Percentiles rank a stretch among this genome's conserved stretches.
These are phyloP conservation scores for Cystobasidiaceae sp. DNA, from an alignment of 1,284 basidiomycete genomes.

Conservation along the genomic window DNA sequence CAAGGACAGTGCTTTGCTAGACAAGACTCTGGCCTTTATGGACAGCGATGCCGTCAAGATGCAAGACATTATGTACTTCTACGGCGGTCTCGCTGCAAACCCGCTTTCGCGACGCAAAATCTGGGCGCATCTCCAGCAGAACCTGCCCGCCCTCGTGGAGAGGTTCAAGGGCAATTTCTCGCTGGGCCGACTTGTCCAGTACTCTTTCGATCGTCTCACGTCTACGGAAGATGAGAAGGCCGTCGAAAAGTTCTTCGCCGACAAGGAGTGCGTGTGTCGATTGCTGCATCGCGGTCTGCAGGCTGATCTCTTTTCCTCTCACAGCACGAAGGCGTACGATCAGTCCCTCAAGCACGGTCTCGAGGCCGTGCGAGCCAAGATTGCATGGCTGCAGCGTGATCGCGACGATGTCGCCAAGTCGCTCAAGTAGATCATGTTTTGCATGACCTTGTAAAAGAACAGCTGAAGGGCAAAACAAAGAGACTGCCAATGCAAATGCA, in stretches of 20 bases:
- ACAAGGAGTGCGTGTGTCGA: conserved; percentile 46
- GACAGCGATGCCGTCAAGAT: conserved; percentile 45
- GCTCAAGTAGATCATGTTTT: conserved; percentile 52
- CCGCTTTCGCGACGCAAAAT: conserved; percentile 43
- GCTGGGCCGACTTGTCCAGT: conserved; percentile 47
- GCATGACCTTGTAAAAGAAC: background rate
- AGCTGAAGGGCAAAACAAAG: too few relatives aligned
- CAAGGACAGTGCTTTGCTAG: conserved; percentile 41
- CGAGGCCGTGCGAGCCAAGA: conserved; percentile 53
- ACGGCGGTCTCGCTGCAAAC: conserved; percentile 44
- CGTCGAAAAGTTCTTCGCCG: conserved; percentile 57
- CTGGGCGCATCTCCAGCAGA: conserved; percentile 46
- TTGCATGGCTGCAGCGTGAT: conserved; percentile 54
- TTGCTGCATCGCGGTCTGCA: background rate
- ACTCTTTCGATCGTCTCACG: conserved; percentile 60
- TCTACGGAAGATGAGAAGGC: conserved; percentile 63
- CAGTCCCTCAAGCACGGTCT: conserved; percentile 50
- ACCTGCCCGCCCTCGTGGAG: conserved; percentile 50
- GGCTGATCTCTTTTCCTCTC: background rate
- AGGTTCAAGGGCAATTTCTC: conserved; percentile 55
- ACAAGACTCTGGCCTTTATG: conserved; percentile 44
- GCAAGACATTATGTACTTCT: conserved; percentile 46
- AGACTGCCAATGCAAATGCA: too few relatives aligned
- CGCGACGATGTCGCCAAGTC: conserved; percentile 58
- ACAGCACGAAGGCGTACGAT: conserved; percentile 42